phyloP scores from a whole-genome alignment of 306 rosid genomes.

The Vachellia pachyceras region DNA sequence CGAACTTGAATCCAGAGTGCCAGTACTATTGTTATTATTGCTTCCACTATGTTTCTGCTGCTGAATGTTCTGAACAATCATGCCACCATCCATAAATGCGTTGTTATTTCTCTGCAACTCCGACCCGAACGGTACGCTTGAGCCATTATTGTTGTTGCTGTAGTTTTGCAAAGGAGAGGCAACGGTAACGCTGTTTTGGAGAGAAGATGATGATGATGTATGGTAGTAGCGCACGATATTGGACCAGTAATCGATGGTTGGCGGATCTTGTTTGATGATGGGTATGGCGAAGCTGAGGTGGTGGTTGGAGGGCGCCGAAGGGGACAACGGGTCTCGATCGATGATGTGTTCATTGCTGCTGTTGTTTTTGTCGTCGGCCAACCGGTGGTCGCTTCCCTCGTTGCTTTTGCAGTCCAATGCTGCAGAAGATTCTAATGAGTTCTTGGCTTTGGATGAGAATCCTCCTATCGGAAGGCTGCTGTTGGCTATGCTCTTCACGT shows the following conservation, averaged over 20 bases:
- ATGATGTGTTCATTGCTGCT: background rate
- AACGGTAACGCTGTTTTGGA: slow-evolving; percentile 10
- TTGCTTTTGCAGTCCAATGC: slow-evolving; percentile 34
- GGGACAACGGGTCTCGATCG: slow-evolving; percentile 48
- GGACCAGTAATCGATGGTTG: slow-evolving; percentile 69
- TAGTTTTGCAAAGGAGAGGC: slow-evolving; percentile 9
- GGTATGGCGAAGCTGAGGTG: slow-evolving; percentile 74
- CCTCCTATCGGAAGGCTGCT: slow-evolving; percentile 87
- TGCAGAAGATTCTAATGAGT: slow-evolving; percentile 39
- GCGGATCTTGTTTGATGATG: slow-evolving; percentile 76
- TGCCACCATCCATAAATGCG: slow-evolving; percentile 39
- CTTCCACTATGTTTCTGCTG: slow-evolving; percentile 28
- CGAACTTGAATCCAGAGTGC: background rate
- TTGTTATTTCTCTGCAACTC: slow-evolving; percentile 50
- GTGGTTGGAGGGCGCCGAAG: slow-evolving; percentile 46
- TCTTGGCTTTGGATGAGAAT: slow-evolving; percentile 60
- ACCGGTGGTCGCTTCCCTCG: background rate
- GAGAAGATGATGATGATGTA: background rate
- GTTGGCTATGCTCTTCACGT: slow-evolving; percentile 86
- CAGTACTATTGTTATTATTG: background rate
- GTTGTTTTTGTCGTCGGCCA: background rate
- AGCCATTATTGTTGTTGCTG: background rate
- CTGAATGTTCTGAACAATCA: slow-evolving; percentile 37
- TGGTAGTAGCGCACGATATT: slow-evolving; percentile 50
- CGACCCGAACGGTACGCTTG: slow-evolving; percentile 47